Evolutionary conservation across 768 basidiomycete genomes (phyloP).

Genomic region (Boletellus ananas): DNA sequence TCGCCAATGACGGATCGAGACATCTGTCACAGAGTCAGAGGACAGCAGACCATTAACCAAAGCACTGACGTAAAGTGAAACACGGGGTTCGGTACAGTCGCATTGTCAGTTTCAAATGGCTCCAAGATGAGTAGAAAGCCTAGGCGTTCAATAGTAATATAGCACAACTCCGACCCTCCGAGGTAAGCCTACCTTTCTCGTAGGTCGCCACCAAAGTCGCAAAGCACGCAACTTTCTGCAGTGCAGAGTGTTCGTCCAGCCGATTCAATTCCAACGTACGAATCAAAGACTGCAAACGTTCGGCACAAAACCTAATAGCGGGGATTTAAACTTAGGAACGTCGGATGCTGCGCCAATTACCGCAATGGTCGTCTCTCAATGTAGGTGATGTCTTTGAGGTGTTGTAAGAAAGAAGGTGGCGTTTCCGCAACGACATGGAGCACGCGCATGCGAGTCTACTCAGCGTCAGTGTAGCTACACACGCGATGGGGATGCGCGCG

Average conservation of each 20-base stretch:
- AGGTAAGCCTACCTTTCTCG: conserved; percentile 69
- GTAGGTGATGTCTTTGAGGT: conserved; percentile 98
- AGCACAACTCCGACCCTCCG: not conserved
- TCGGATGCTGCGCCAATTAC: conserved; percentile 39
- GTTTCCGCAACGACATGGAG: conserved; percentile 98
- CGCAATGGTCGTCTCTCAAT: conserved; percentile 91
- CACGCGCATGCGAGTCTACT: conserved; percentile 96
- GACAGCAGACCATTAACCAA: not conserved
- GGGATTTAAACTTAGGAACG: not conserved
- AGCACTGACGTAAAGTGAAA: conserved; percentile 89
- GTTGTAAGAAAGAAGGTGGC: conserved; percentile 92
- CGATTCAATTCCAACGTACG: conserved; percentile 86
- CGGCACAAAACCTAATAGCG: conserved; percentile 81
- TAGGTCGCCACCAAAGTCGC: conserved; percentile 97
- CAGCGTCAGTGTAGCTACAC: conserved; percentile 9
- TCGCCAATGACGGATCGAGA: conserved; percentile 95
- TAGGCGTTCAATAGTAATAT: conserved; percentile 25
- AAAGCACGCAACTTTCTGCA: conserved; percentile 95
- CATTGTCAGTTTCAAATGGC: conserved; percentile 97
- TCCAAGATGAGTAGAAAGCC: conserved; percentile 96
- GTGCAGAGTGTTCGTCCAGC: conserved; percentile 84
- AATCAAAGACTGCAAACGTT: conserved; percentile 90
- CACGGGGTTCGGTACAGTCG: conserved; percentile 96
- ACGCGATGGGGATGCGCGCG: not conserved
- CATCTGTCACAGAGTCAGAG: conserved; percentile 53